Evolutionary conservation across 331 rosid genomes (phyloP).

Genomic region (Ulmus americana): DNA sequence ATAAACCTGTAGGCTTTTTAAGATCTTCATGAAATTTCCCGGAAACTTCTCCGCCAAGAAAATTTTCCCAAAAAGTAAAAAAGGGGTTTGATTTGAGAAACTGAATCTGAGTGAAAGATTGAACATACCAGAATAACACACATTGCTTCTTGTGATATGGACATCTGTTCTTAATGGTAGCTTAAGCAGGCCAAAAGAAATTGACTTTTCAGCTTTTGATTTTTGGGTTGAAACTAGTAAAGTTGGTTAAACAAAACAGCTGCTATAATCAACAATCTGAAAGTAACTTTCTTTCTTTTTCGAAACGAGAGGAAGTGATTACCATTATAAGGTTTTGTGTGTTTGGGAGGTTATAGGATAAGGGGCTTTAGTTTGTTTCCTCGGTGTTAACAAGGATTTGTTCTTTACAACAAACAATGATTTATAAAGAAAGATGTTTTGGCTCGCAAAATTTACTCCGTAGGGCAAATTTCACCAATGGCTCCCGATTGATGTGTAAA

Average conservation of each 20-base stretch:
- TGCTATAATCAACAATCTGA: too few relatives aligned
- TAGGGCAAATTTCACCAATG: too few relatives aligned
- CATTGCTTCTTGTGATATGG: not conserved
- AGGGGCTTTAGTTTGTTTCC: not conserved
- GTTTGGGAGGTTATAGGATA: not conserved
- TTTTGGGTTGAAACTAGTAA: not conserved
- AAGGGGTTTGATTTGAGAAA: too few relatives aligned
- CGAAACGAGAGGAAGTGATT: not conserved
- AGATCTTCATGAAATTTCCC: not conserved
- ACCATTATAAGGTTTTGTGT: not conserved
- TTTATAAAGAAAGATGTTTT: too few relatives aligned
- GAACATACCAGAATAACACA: not conserved
- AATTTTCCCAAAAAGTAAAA: too few relatives aligned
- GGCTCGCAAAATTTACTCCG: too few relatives aligned
- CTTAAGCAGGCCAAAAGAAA: not conserved
- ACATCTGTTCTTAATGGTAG: conserved; percentile 4
- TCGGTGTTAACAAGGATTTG: not conserved
- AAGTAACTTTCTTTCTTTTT: not conserved
- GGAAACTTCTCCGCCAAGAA: not conserved
- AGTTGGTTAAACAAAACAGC: too few relatives aligned
- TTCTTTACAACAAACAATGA: not conserved
- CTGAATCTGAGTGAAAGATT: too few relatives aligned
- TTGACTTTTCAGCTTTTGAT: not conserved
- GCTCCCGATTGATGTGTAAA: too few relatives aligned
- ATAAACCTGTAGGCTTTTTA: too few relatives aligned